Evolutionary conservation across 2,329 filamentous ascomycete genomes (phyloP), one percentile per base, ranked within the genome.

Genomic region (Didymella glomerata): DNA sequence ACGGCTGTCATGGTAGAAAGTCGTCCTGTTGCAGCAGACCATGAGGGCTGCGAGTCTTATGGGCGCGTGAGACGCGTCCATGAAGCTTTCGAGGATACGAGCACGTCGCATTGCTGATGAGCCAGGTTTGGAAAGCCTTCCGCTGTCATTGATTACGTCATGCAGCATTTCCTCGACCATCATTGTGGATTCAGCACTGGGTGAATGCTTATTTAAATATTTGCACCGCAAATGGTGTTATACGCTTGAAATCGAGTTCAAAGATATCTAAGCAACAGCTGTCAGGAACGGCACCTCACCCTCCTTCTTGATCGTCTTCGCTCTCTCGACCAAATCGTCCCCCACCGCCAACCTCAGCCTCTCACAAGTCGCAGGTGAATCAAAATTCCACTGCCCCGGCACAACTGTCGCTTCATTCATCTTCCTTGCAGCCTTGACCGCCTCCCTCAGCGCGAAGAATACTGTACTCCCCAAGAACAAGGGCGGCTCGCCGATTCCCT

Each of bases 371-470:
- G 92, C 91, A 18, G 92, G 92, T 72, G 90, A 93, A 77, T 92
- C 86, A 61, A 96, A 77, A 25, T 81, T 77, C 71, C 71, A 75
- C 13, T 68, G 87, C 4, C 56, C 56, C 7, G 47, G 49, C 86
- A 65, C 89, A 6, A 46, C 48, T 0, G 20, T 54, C 54, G 63
- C 61, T 30, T 71, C 68, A 57, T 77, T 76, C 72, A 74, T 86
- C 64, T 77, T 82, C 63, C 92, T 83, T 27, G 91, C 91, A 13
- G 88, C 86, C 78, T 88, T 89, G 45, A 96, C 80, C 22, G 92
- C 92, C 76, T 96, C 91, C 40, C 92, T 83, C 62, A 96, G 89
- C 1, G 92, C 92, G 73, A 96, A 96, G 80, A 96, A 95, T 0
- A 95, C 91, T 0, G 86, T 85, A 60, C 87, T 89, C 13, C 92